Evolutionary conservation across 2,329 filamentous ascomycete species (phyloP).

Genomic region (Didymella glomerata): DNA sequence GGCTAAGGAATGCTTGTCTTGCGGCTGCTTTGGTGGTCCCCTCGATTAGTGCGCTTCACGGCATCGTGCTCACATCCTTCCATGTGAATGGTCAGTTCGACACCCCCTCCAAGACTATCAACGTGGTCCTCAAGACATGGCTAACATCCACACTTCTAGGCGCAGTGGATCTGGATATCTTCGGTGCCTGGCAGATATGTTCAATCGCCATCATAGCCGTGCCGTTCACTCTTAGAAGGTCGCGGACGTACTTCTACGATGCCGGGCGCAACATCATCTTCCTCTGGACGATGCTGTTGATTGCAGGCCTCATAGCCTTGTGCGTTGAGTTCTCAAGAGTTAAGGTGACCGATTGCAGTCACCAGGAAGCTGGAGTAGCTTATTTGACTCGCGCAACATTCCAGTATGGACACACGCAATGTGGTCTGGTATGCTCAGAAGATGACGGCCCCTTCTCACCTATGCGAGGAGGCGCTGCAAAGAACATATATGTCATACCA

Average conservation of each 20-base stretch:
- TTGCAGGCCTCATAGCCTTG: constrained; percentile 68
- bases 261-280: constrained; percentile 73
- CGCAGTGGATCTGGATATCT: constrained; percentile 73
- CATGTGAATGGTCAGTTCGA: constrained; percentile 64
- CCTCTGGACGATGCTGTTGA: constrained; percentile 68
- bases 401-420: constrained; percentile 55
- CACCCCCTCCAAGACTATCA: constrained; percentile 6
- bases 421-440: constrained; percentile 59
- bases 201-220: constrained; percentile 71
- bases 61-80: constrained; percentile 66
- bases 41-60: constrained; percentile 70
- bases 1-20: constrained; percentile 69
- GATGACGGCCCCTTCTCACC: constrained; percentile 61
- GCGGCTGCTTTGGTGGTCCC: constrained; percentile 68
- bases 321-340: constrained; percentile 71
- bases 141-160: constrained; percentile 50
- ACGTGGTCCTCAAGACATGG: constrained; percentile 4
- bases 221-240: constrained; percentile 68
- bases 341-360: constrained; percentile 55
- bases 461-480: constrained; percentile 63
- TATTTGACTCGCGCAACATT: constrained; percentile 55
- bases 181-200: constrained; percentile 72
- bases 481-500: constrained; percentile 70
- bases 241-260: constrained; percentile 69
- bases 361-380: constrained; percentile 51